Base-by-base conservation (phyloP, 2,329 filamentous ascomycete genomes). In the Paraphoma chrysanthemicola region DNA sequence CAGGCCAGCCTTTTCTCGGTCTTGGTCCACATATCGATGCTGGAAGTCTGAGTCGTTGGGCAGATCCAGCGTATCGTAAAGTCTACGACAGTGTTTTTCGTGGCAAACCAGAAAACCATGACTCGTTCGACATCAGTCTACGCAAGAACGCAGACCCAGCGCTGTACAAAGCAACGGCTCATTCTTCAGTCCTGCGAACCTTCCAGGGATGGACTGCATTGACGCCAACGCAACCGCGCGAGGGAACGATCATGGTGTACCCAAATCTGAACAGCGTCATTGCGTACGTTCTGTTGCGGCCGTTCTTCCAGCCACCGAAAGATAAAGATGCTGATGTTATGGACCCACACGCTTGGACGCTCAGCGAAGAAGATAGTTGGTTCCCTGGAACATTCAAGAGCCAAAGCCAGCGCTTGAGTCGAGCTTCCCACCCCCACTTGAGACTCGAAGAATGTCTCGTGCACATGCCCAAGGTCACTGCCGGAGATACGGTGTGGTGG, bases 11-110 rank as follows among this genome's bases (percentile, higher is more conserved):
- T 0, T 81, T 81, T 56, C 70, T 73, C 8, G 77, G 79, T 6
- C 68, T 81, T 1, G 78, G 79, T 1, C 79, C 79, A 23, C 79
- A 81, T 53, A 79, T 81, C 42, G 79, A 81, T 57, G 79, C 77
- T 1, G 78, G 79, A 17, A 78, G 75, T 54, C 67, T 81, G 29
- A 76, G 70, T 51, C 77, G 79, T 12, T 81, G 79, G 79, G 78
- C 75, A 3, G 77, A 80, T 36, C 64, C 70, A 1, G 59, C 64
- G 2, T 81, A 81, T 51, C 73, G 74, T 36, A 66, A 70, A 14
- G 70, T 71, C 6, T 81, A 81, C 59, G 54, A 63, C 14, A 48
- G 64, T 7, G 74, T 81, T 50, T 77, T 79, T 56, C 68, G 70
- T 1, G 79, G 79, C 1, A 56, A 59, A 2, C 78, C 77, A 11